Conservation (phyloP, 108 stramenopile species). For the Cyclotella atomus region DNA sequence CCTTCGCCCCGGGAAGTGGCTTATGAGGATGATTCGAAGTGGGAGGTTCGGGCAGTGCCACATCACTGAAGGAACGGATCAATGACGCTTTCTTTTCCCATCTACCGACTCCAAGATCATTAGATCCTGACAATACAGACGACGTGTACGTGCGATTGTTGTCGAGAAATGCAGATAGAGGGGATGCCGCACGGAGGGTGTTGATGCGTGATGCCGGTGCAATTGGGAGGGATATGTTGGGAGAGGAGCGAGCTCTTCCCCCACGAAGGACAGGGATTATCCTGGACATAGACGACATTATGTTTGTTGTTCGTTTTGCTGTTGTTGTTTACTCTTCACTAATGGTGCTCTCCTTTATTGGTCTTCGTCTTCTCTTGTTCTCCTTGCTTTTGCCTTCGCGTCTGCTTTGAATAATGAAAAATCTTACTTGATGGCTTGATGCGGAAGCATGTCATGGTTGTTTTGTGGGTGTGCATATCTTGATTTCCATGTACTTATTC, state of each 20-base stretch:
- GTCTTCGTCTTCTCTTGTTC: too few relatives aligned
- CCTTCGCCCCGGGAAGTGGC: conserved; percentile 65
- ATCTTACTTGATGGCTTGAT: too few relatives aligned
- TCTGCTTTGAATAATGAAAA: too few relatives aligned
- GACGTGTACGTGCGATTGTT: conserved; percentile 8
- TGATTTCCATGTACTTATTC: too few relatives aligned
- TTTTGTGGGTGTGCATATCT: too few relatives aligned
- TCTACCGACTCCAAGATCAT: not conserved
- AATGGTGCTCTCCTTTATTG: too few relatives aligned
- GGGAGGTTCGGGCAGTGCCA: conserved; percentile 59
- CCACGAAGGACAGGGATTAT: conserved; percentile 27
- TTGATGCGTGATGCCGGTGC: conserved; percentile 1
- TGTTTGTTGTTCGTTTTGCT: not conserved
- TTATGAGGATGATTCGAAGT: conserved; percentile 82
- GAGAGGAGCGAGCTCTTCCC: conserved; percentile 32
- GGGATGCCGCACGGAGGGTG: conserved; percentile 27
- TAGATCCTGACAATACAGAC: conserved; percentile 3
- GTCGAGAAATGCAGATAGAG: conserved; percentile 16
- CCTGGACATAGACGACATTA: conserved; percentile 44
- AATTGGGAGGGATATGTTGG: conserved; percentile 28
- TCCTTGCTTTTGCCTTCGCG: too few relatives aligned
- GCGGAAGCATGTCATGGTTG: too few relatives aligned
- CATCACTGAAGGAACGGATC: conserved; percentile 45
- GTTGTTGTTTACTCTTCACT: too few relatives aligned
- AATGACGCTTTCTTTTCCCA: conserved; percentile 25